Percentiles rank a stretch among this genome's conserved stretches.
Conservation (phyloP, 768 basidiomycete genomes). For the Cystobasidium ongulense region DNA sequence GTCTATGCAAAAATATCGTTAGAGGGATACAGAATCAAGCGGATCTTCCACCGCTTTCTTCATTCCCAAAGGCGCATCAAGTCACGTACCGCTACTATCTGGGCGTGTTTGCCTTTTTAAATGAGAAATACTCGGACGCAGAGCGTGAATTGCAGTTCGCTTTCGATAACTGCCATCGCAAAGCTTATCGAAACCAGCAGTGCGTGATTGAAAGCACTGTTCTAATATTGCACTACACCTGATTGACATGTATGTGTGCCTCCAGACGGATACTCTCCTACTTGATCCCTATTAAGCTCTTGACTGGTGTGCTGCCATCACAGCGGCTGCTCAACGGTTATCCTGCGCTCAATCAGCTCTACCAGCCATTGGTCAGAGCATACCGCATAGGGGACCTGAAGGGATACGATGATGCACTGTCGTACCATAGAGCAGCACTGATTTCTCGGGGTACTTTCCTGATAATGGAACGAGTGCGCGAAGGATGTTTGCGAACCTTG, state of each 20-base stretch:
- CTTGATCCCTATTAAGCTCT: constrained; percentile 76
- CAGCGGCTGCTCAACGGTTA: constrained; percentile 61
- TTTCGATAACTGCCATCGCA: constrained; percentile 69
- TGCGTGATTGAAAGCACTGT: constrained; percentile 47
- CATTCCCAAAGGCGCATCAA: constrained; percentile 59
- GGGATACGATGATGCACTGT: constrained; percentile 69
- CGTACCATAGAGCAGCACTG: constrained; percentile 60
- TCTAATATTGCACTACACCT: not conserved
- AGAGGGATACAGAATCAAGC: constrained; percentile 75
- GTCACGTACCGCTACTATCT: constrained; percentile 91
- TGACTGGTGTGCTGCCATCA: constrained; percentile 79
- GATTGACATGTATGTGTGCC: not conserved
- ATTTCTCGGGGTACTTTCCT: constrained; percentile 82
- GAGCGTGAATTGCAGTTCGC: constrained; percentile 79
- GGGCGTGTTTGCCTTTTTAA: constrained; percentile 86
- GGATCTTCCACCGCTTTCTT: constrained; percentile 68
- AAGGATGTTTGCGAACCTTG: constrained; percentile 72
- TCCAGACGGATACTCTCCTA: constrained; percentile 79
- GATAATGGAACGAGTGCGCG: constrained; percentile 76
- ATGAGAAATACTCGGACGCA: constrained; percentile 80
- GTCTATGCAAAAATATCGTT: constrained; percentile 81
- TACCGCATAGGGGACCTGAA: constrained; percentile 68
- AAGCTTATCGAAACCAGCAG: constrained; percentile 71
- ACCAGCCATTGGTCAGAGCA: constrained; percentile 69
- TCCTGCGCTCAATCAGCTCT: constrained; percentile 64